A percentile compares a stretch with the other conserved stretches of the same genome.
Evolutionary conservation across 805 yeast species (phyloP).

Genomic region (Ogataea nakhonphanomensis): DNA sequence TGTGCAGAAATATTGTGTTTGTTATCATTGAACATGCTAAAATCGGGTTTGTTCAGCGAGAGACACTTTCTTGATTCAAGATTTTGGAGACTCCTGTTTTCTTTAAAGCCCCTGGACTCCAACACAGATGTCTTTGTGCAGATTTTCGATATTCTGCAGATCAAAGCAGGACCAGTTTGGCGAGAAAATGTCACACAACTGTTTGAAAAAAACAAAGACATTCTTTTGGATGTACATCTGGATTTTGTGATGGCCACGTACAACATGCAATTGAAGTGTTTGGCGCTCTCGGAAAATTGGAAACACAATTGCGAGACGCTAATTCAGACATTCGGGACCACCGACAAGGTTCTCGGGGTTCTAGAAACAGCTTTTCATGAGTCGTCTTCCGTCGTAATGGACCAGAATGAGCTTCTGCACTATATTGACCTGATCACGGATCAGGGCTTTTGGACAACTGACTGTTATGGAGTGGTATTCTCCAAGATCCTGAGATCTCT

Average conservation of each 20-base stretch:
- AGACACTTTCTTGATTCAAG: slow-evolving; percentile 1
- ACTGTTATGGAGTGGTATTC: background rate
- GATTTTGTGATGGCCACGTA: slow-evolving; percentile 45
- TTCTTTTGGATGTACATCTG: slow-evolving; percentile 18
- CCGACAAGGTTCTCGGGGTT: slow-evolving; percentile 23
- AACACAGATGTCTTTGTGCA: background rate
- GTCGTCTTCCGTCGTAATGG: slow-evolving; percentile 17
- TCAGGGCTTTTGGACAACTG: slow-evolving; percentile 9
- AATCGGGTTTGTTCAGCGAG: background rate
- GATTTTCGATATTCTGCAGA: slow-evolving; percentile 20
- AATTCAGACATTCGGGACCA: slow-evolving; percentile 38
- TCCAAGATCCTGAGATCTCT: slow-evolving; percentile 1
- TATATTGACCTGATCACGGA: slow-evolving; percentile 21
- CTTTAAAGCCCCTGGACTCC: background rate
- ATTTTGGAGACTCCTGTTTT: slow-evolving; percentile 16
- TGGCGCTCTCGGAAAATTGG: slow-evolving; percentile 53
- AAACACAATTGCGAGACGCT: slow-evolving; percentile 41
- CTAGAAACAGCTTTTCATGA: slow-evolving; percentile 19
- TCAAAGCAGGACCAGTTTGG: slow-evolving; percentile 8
- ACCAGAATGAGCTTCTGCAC: slow-evolving; percentile 9
- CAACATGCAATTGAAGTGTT: slow-evolving; percentile 48
- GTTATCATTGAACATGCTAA: slow-evolving; percentile 1
- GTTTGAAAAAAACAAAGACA: slow-evolving; percentile 18
- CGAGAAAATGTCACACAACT: slow-evolving; percentile 14
- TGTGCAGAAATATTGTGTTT: background rate